Conservation (phyloP, 352 stramenopile species). For the Phytophthora chlamydospora region DNA sequence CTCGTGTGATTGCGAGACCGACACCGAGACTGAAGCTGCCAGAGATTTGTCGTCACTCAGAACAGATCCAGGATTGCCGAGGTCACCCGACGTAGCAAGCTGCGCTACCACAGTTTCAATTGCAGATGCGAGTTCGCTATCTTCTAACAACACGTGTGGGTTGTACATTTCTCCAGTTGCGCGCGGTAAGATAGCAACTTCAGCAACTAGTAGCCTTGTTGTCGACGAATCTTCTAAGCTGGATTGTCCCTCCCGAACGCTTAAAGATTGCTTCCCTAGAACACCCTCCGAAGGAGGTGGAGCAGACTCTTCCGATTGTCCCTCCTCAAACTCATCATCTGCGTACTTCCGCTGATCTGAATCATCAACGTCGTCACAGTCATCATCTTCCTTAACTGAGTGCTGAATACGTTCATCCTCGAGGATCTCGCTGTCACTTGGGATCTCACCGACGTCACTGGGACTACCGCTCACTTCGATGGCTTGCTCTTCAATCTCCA, state of each 20-base stretch:
- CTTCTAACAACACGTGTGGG: slow-evolving; percentile 1
- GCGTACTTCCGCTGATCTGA: slow-evolving; percentile 21
- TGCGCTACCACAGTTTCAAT: slow-evolving; percentile 17
- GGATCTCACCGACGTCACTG: slow-evolving; percentile 13
- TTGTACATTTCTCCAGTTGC: background rate
- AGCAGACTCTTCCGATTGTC: slow-evolving; percentile 5
- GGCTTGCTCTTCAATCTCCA: slow-evolving; percentile 14
- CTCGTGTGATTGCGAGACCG: slow-evolving; percentile 29
- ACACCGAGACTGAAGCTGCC: slow-evolving; percentile 20
- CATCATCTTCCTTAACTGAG: background rate
- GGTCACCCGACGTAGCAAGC: background rate
- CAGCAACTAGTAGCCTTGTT: slow-evolving; percentile 50
- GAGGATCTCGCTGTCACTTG: slow-evolving; percentile 9
- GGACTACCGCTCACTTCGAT: slow-evolving; percentile 1
- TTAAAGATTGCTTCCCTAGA: slow-evolving; percentile 8
- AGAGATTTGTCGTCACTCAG: slow-evolving; percentile 10
- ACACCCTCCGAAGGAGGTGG: background rate
- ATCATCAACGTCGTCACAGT: slow-evolving; percentile 8
- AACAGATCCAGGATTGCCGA: background rate
- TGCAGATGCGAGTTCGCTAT: slow-evolving; percentile 35
- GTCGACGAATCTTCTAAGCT: slow-evolving; percentile 58
- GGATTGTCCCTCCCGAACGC: slow-evolving; percentile 28
- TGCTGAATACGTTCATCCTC: background rate
- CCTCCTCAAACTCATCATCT: slow-evolving; percentile 30
- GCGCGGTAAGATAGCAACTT: slow-evolving; percentile 29